phyloP scores from a whole-genome alignment of 2,329 filamentous ascomycete genomes.

The Aspergillus transmontanensis region DNA sequence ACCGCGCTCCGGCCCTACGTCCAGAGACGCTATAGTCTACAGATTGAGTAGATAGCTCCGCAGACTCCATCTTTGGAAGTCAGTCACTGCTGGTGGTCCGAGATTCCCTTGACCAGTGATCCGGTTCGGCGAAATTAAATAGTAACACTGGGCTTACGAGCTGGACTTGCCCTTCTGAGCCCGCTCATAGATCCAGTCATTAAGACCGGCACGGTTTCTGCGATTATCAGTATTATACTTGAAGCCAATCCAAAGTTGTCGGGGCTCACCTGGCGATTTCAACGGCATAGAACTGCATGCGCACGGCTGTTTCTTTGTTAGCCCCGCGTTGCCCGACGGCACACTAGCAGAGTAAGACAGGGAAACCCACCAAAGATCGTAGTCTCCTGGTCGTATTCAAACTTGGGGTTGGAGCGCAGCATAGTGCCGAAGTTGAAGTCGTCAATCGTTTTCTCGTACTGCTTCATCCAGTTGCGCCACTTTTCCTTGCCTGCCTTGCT shows the following conservation, averaged over 20 bases:
- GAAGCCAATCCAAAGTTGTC: neutral
- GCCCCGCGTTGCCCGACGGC: neutral
- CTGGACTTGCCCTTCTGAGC: conserved; percentile 54
- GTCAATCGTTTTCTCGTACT: conserved; percentile 91
- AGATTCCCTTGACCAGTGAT: neutral
- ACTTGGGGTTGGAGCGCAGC: conserved; percentile 74
- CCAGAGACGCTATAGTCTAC: neutral
- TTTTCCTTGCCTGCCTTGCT: conserved; percentile 91
- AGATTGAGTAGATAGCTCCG: neutral
- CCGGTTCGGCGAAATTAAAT: neutral
- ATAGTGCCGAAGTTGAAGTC: conserved; percentile 99
- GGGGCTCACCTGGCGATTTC: conserved; percentile 67
- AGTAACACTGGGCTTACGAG: conserved; percentile 19
- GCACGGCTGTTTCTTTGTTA: conserved; percentile 53
- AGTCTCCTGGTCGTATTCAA: conserved; percentile 82
- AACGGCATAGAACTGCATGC: conserved; percentile 83
- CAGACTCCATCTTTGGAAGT: neutral
- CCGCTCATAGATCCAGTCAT: conserved; percentile 96
- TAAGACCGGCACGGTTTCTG: conserved; percentile 81
- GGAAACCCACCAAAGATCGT: conserved; percentile 79
- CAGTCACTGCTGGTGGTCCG: conserved; percentile 1
- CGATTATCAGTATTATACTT: conserved; percentile 13
- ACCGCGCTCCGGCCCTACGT: neutral
- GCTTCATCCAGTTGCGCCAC: conserved; percentile 93
- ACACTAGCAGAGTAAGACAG: neutral